A percentile compares a stretch with the other conserved stretches of the same genome.
Conservation (phyloP, 495 filamentous ascomycete species). For the Xylaria intraflava region DNA sequence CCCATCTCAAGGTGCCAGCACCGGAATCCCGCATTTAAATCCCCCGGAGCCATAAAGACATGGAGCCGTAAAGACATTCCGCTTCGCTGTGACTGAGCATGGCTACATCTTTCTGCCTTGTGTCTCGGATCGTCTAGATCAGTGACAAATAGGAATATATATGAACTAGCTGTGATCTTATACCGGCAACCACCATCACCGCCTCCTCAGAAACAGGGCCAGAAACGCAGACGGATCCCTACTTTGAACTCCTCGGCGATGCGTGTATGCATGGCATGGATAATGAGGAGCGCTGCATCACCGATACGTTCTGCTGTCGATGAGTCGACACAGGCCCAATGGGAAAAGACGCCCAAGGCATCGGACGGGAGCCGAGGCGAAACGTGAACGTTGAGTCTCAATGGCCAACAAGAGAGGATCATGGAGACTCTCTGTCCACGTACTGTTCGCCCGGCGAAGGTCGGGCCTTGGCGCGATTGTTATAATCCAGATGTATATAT, state of each 20-base stretch:
- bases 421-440: constrained; percentile 11
- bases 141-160: constrained; percentile 16
- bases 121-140: constrained; percentile 9
- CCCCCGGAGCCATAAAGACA: too few relatives aligned
- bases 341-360: constrained; percentile 1
- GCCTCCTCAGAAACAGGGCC: not conserved
- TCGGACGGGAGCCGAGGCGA: constrained; percentile 13
- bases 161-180: constrained; percentile 9
- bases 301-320: constrained; percentile 12
- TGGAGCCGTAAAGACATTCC: constrained; percentile 1
- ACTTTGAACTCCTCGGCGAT: constrained; percentile 19
- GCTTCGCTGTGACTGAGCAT: constrained; percentile 17
- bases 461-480: too few relatives aligned
- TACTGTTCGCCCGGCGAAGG: not conserved
- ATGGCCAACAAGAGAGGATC: constrained; percentile 11
- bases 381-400: constrained; percentile 11
- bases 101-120: constrained; percentile 21
- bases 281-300: constrained; percentile 21
- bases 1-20: not conserved
- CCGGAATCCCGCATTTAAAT: constrained; percentile 11
- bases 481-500: too few relatives aligned
- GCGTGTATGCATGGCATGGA: constrained; percentile 22
- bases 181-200: constrained; percentile 9
- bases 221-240: not conserved
- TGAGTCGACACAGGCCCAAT: constrained; percentile 10